These are phyloP conservation scores for Takashimella tepidaria DNA, from an alignment of 1,284 basidiomycete genomes.

Conservation along the genomic window DNA sequence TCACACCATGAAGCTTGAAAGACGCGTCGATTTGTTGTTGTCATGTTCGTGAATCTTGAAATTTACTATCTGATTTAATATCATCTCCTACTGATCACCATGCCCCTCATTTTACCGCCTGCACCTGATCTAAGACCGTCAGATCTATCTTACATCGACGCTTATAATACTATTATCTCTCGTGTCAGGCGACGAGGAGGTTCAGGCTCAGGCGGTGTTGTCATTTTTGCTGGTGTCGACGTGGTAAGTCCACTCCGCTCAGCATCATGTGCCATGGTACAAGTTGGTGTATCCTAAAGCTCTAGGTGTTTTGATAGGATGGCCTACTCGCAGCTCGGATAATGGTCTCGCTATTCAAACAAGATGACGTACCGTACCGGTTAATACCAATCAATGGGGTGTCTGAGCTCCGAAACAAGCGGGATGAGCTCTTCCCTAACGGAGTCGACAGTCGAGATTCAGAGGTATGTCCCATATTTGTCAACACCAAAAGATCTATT, in stretches of 20 bases:
- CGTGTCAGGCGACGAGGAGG: conserved; percentile 47
- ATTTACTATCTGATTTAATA: no score
- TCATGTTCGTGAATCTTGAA: no score
- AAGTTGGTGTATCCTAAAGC: no score
- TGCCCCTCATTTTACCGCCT: conserved; percentile 48
- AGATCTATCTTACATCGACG: conserved; percentile 60
- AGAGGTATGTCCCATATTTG: conserved; percentile 56
- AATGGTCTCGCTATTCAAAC: conserved; percentile 80
- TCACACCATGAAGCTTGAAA: no score
- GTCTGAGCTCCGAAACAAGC: conserved; percentile 61
- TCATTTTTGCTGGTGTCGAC: conserved; percentile 44
- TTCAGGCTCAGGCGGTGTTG: conserved; percentile 37
- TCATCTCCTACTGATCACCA: conserved; percentile 11
- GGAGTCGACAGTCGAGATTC: conserved; percentile 15
- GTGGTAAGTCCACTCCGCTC: conserved; percentile 26
- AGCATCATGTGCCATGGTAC: no score
- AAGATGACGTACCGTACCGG: conserved; percentile 88
- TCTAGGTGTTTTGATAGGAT: conserved; percentile 25
- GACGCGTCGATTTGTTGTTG: no score
- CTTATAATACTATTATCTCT: conserved; percentile 74
- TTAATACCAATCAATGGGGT: conserved; percentile 89
- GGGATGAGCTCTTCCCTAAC: conserved; percentile 63
- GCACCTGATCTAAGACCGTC: conserved; percentile 35
- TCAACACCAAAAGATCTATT: conserved; percentile 2
- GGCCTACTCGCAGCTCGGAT: conserved; percentile 54